phyloP scores from a whole-genome alignment of 148 eudicot species.

The Vaccinium corymbosum region DNA sequence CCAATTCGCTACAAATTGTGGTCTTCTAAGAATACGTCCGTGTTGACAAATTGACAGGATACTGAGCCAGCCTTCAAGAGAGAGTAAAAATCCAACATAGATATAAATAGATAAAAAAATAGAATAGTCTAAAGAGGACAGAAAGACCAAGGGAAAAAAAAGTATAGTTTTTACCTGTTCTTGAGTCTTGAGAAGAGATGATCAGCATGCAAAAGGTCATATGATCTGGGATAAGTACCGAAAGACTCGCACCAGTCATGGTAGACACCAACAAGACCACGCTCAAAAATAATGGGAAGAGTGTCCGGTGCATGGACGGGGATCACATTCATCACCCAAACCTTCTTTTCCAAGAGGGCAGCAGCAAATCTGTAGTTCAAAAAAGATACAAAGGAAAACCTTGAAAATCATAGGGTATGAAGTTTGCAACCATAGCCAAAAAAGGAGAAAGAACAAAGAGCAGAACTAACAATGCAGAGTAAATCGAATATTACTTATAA shows the following conservation, averaged over 20 bases:
- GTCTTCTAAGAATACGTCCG: background rate
- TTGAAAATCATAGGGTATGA: background rate
- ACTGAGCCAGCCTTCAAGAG: background rate
- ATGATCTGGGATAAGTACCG: conserved; percentile 91
- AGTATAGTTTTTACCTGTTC: conserved; percentile 50
- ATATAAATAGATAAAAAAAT: background rate
- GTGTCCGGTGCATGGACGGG: conserved; percentile 92
- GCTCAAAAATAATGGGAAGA: conserved; percentile 86
- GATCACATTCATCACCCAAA: conserved; percentile 97
- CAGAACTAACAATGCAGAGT: background rate
- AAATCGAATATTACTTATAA: background rate
- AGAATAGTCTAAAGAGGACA: conserved; percentile 8
- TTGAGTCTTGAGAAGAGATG: conserved; percentile 94
- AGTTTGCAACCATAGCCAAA: background rate
- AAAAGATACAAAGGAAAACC: background rate
- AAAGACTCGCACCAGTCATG: conserved; percentile 99
- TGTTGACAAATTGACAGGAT: background rate
- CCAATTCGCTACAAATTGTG: background rate
- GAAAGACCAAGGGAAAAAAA: background rate
- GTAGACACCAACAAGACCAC: conserved; percentile 84
- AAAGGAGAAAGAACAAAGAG: background rate
- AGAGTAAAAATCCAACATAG: background rate
- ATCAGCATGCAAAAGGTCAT: conserved; percentile 93
- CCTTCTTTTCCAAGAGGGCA: conserved; percentile 66
- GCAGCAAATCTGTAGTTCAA: conserved; percentile 76